Evolutionary conservation across 805 yeast genomes (phyloP), one percentile per base, ranked within the genome.

Genomic region (Schwanniomyces vanrijiae): DNA sequence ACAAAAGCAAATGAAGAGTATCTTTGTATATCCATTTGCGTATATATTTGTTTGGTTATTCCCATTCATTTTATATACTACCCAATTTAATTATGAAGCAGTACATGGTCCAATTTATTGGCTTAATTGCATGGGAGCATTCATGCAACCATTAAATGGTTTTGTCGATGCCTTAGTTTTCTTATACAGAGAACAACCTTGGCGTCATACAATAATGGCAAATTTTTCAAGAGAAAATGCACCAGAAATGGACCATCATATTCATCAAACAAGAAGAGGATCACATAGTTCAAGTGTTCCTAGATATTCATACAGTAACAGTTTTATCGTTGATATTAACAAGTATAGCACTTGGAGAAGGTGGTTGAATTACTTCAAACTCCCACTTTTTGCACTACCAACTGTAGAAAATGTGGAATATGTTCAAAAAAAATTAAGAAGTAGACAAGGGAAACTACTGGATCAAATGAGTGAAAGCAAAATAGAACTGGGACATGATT

Each of bases 11-110:
- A 82, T 88, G 78, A 83, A 83, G 56, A 76, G 85, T 26, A 84
- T 90, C 41, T 89, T 90, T 64, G 75, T 90, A 40, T 90, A 90
- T 61, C 97, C 97, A 3, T 68, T 86, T 37, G 86, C 96, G 2
- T 90, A 89, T 64, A 74, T 89, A 48, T 73, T 86, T 22, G 65
- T 90, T 40, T 90, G 97, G 97, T 59, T 85, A 18, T 84, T 87
- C 53, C 97, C 97, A 1, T 78, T 88, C 50, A 77, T 84, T 4
- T 72, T 81, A 29, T 87, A 86, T 56, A 73, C 82, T 46, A 73
- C 88, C 8, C 82, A 79, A 56, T 70, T 77, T 54, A 69, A 72
- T 33, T 69, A 75, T 54, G 82, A 78, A 47, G 61, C 75, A 18
- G 38, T 50, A 1, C 71, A 76, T 49, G 79, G 81, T 1, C 81